Evolutionary conservation across 1,139 yeast genomes (phyloP), one percentile per base, ranked within the genome.

Genomic region (Yamadazyma sp.): DNA sequence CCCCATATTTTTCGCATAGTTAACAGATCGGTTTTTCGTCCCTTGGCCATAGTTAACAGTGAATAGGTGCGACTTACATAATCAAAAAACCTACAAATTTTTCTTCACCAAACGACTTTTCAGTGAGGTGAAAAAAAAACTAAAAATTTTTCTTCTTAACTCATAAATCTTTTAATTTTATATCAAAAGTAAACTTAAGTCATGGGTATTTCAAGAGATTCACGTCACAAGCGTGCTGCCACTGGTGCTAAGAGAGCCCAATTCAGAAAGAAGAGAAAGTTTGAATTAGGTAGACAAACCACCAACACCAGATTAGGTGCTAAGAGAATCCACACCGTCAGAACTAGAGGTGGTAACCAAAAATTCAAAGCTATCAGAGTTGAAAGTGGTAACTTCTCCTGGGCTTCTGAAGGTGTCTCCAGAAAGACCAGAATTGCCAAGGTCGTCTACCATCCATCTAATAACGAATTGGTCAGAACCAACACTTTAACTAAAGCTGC

Each of bases 221-320:
- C 98, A 76, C 96, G 97, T 82, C 98, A 92, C 89, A 92, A 92
- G 87, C 95, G 98, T 79, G 79, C 97, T 66, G 96, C 95, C 76
- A 90, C 99, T 71, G 99, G 99, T 85, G 99, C 98, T 73, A 90
- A 89, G 80, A 90, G 97, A 79, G 97, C 98, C 76, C 96, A 88
- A 78, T 88, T 84, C 95, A 90, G 98, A 87, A 92, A 92, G 92
- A 92, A 92, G 96, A 84, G 99, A 84, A 92, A 92, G 95, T 94
- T 92, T 71, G 98, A 94, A 80, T 85, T 87, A 76, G 99, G 99
- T 65, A 95, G 99, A 81, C 98, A 92, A 82, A 82, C 97, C 64
- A 96, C 98, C 69, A 88, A 86, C 92, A 92, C 99, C 80, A 89
- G 88, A 82, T 90, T 92, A 66, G 98, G 98, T 69, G 77, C 95